Evolutionary conservation across 108 stramenopile species (phyloP), one percentile per base, ranked within the genome.

Genomic region (Skeletonema potamos): DNA sequence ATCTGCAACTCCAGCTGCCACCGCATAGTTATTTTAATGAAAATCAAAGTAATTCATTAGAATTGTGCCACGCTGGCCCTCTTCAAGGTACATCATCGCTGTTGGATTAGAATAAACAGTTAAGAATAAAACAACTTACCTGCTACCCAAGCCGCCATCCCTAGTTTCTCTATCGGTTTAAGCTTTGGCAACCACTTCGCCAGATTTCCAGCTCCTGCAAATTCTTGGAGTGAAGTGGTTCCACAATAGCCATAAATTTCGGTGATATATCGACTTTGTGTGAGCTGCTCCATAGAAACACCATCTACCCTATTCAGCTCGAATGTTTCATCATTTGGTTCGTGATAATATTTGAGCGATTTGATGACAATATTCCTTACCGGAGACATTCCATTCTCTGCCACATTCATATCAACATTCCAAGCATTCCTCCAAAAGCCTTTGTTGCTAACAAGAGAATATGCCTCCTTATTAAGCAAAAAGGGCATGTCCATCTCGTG

Each of bases 301-400:
- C 91, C 91, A 77, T 95, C 94, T 48, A 86, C 79, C 15, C 91
- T 87, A 74, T 89, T 89, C 54, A 91, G 67, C 62, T 95, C 91
- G 62, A 84, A 92, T 29, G 84, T 85, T 63, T 92, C 90, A 22
- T 82, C 83, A 54, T 82, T 74, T 17, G 74, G 73, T 32, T 68
- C 64, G 77, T 82, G 82, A 4, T 58, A 33, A 29, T 62, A 81
- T 69, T 81, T 81, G 69, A 81, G 68, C 27, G 72, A 70, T 44
- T 81, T 81, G 44, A 81, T 64, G 4, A 81, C 80, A 18, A 69
- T 64, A 36, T 73, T 60, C 15, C 33, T 39, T 48, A 62, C 68
- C 4, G 46, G 57, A 7, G 54, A 44, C 36, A 26, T 56, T 7
- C 12, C 51, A 29, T 58, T 55, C 4, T 64, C 70, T 8, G 55